Base-by-base conservation (phyloP, 176 grass and related monocot genomes). In the Neostapfia colusana region DNA sequence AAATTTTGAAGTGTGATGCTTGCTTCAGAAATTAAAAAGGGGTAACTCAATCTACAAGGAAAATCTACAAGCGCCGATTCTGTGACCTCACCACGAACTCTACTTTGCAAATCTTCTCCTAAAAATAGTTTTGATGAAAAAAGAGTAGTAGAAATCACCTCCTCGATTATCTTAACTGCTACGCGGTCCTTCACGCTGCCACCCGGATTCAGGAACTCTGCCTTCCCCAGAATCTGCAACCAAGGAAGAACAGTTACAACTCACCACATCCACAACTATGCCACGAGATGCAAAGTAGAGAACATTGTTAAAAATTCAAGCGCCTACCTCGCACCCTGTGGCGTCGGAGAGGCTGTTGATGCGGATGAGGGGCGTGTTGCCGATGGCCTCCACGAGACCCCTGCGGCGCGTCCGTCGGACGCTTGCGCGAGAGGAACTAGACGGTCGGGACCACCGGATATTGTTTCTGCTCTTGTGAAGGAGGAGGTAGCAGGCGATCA, bases 281-380 rank as follows among this genome's bases (percentile, higher is more conserved):
- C 34, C 23, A 14, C 24, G 67, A 20, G 8, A n/a, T 80, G 17
- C 63, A 84, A 74, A 48, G 21, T 8, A 1, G 36, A 74, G 63
- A 24, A 17, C 11, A 5, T 27, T 38, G 11, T 6, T 28, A 56
- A 20, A 49, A 8, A 38, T 37, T 8, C 21, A 63, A 39, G 44
- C 4, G 15, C 68, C 24, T 63, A 97, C 91, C 87, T 99, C 95
- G 77, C 91, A 99, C 20, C 91, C 85, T 21, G 95, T 99, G 66
- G 91, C 87, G 62, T 99, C 89, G 21, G 95, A 99, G 51, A 99
- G 95, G 74, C 91, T 95, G 70, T 98, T 94, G 87, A 95, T 98
- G 81, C 95, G 86, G 58, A 98, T 92, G 44, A 98, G 85, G 25
- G 95, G 89, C 7, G 91, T 98, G 64, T 92, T 85, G 38, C 95